Base-by-base conservation (phyloP, 768 basidiomycete species). In the Rhodotorula paludigena region DNA sequence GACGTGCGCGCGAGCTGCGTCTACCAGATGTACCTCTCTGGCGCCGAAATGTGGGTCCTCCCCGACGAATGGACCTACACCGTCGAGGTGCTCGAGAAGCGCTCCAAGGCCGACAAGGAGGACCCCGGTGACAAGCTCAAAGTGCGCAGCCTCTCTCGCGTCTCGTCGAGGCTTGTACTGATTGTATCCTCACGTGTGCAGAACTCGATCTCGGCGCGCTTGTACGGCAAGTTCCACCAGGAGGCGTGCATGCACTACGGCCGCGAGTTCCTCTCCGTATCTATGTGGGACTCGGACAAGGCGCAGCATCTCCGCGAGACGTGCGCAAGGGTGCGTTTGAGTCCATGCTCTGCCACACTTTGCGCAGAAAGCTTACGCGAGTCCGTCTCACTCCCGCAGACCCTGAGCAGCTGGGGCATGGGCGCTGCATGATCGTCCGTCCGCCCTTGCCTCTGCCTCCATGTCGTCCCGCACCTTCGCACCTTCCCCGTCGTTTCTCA, bases 161-260 rank as follows among this genome's bases (percentile, higher is more conserved):
- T 20, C 18, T 10, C 42, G 25, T 6, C n/a, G 28, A 33, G 5
- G 20, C 28, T 15, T 2, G 33, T 25, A 42, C 38, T 57, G 36
- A 65, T 57, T 21, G 16, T 33, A 36, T 14, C 39, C 30, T 14
- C 20, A 4, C 38, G 8, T 8, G 20, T 15, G 42, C 68, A 74
- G 73, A 60, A 58, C 39, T 64, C 74, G 28, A 75, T 76, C 64
- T 64, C 68, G n/a, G 70, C 70, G n/a, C 61, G 74, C 30, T 64
- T 76, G 32, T 76, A 74, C 60, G 74, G 71, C 68, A 76, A 76
- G 57, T 76, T 74, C 54, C 68, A 73, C 54, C 64, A 71, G 35
- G 75, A 76, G 53, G 74, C 73, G 30, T 76, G 75, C 64, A 74
- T 76, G 74, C 74, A 76, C 59, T 74, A 75, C 51, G 75, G 75